A percentile compares a stretch with the other conserved stretches of the same genome.
These are phyloP conservation scores for Atractiella rhizophila DNA, from an alignment of 768 basidiomycete genomes.

Conservation along the genomic window DNA sequence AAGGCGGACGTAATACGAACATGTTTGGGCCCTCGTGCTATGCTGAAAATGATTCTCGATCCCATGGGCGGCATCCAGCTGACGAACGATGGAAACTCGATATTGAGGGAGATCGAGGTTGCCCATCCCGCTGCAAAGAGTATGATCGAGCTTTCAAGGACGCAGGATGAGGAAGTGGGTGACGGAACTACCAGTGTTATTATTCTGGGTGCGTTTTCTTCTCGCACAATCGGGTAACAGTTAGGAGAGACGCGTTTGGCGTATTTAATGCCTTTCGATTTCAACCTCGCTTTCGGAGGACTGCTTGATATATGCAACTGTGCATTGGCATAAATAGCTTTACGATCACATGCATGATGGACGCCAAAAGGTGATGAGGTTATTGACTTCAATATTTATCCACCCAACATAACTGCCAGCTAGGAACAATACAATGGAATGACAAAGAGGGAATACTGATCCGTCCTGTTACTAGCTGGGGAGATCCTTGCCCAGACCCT, in stretches of 20 bases:
- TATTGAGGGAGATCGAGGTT: constrained; percentile 91
- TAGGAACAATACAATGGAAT: not conserved
- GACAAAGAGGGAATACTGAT: not conserved
- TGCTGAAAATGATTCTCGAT: constrained; percentile 80
- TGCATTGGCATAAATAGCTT: not conserved
- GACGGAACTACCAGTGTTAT: constrained; percentile 97
- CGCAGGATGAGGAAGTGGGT: constrained; percentile 96
- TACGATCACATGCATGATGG: too few relatives aligned
- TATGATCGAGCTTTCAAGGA: constrained; percentile 94
- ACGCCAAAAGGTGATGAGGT: too few relatives aligned
- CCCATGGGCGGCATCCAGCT: constrained; percentile 98
- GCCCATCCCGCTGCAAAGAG: constrained; percentile 97
- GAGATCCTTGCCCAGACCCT: constrained; percentile 92
- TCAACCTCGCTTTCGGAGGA: not conserved
- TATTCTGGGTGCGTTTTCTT: constrained; percentile 48
- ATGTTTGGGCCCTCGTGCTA: constrained; percentile 72
- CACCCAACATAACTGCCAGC: not conserved
- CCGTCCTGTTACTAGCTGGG: constrained; percentile 34
- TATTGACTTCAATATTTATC: not conserved
- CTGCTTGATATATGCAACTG: not conserved
- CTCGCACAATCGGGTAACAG: not conserved
- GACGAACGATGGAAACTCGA: constrained; percentile 98
- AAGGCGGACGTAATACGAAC: constrained; percentile 95
- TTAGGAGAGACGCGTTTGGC: not conserved
- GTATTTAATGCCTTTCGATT: too few relatives aligned